Evolutionary conservation across 345 rosid genomes (phyloP), one percentile per base, ranked within the genome.

Genomic region (Carallia pectinifolia): DNA sequence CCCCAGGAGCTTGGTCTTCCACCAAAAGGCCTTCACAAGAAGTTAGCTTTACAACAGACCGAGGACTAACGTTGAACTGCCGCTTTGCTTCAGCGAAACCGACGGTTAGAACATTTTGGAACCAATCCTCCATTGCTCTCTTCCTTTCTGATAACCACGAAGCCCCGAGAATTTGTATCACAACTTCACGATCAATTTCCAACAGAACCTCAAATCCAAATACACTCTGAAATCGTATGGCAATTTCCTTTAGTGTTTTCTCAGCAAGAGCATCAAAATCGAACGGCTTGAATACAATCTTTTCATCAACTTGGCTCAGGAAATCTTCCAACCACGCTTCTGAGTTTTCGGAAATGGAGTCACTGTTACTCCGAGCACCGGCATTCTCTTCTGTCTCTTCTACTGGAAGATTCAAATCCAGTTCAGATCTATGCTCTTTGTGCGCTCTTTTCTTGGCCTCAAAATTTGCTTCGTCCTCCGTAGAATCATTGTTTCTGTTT

Each of bases 391-490:
- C 87, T 16, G 70, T 75, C 61, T 83, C 88, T 62, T 82, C 85
- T 55, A 87, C 79, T 2, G 91, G 88, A 63, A 91, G 85, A 77
- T 91, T 91, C 64, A 91, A 77, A 69, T 91, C 96, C 18, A 91
- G 79, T 70, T 37, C 64, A 52, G 86, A 80, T 73, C 85, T 82
- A 27, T 54, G 65, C 38, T 61, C 68, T 67, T 83, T 82, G 63
- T 65, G 54, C 10, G 76, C 81, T 62, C 69, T 77, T 50, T 70
- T 65, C 47, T 62, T 70, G 65, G 65, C 64, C 68, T 70, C 73
- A 2, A 58, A 18, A 15, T 30, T 29, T 34, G 30, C 30, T 48
- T 76, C 58, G 37, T 53, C 44, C 60, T 71, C 75, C 1, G 9
- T n/a, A 9, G 53, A 61, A 34, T 61, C 59, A 23, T 18, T 18